These are phyloP conservation scores for Apiotrichum gracile DNA, from an alignment of 1,284 basidiomycete genomes.

Conservation along the genomic window DNA sequence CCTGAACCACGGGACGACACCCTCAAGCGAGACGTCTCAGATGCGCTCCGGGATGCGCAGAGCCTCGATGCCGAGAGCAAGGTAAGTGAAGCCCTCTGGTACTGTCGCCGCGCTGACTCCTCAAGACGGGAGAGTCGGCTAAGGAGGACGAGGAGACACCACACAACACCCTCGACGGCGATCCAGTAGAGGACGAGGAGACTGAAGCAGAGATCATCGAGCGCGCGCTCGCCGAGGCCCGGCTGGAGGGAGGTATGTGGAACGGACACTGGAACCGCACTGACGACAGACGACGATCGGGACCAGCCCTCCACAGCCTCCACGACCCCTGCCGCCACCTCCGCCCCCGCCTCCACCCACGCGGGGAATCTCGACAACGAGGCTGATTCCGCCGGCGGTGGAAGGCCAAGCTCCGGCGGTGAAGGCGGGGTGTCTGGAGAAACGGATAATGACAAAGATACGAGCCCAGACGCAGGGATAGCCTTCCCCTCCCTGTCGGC, in stretches of 20 bases:
- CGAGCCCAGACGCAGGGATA: not conserved
- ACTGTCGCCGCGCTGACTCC: not conserved
- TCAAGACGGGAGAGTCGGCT: not conserved
- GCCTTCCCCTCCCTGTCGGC: conserved; percentile 1
- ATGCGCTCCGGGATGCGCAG: too few species aligned
- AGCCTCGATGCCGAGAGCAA: too few species aligned
- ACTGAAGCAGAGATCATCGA: conserved; percentile 31
- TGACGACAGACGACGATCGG: too few species aligned
- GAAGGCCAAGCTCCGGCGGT: not conserved
- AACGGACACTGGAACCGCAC: not conserved
- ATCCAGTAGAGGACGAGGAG: conserved; percentile 12
- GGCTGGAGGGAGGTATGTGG: conserved; percentile 11
- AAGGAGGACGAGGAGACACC: not conserved
- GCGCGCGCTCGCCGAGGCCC: conserved; percentile 30
- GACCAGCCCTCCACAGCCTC: not conserved
- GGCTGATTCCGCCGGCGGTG: not conserved
- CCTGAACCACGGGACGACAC: too few species aligned
- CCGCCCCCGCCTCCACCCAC: not conserved
- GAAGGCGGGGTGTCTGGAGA: not conserved
- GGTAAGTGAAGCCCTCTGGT: too few species aligned
- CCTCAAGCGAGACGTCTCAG: too few species aligned
- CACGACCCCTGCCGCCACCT: too few species aligned
- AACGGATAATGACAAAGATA: not conserved
- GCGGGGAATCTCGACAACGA: not conserved
- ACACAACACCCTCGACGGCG: too few species aligned